Percentiles rank a stretch among this genome's conserved stretches.
Evolutionary conservation across 108 stramenopile species (phyloP).

Genomic region (Skeletonema grethae): DNA sequence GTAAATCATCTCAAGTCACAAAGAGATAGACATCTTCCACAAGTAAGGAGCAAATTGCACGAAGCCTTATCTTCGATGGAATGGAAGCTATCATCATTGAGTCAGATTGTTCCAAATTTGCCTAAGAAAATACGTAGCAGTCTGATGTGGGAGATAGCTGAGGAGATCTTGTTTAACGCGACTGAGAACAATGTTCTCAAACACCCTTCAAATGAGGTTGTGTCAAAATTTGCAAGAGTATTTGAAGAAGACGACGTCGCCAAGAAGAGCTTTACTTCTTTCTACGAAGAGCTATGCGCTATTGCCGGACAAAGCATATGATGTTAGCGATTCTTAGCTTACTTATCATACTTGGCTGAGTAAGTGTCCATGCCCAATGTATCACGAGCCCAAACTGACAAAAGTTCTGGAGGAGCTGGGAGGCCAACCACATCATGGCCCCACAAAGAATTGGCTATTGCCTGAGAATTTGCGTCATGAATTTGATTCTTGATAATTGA

Average conservation of each 20-base stretch:
- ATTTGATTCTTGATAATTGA: slow-evolving; percentile 46
- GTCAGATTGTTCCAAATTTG: background rate
- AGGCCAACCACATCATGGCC: slow-evolving; percentile 55
- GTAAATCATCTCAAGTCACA: background rate
- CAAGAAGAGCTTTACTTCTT: slow-evolving; percentile 5
- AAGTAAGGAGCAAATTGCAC: background rate
- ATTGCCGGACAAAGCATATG: background rate
- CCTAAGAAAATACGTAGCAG: background rate
- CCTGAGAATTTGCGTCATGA: slow-evolving; percentile 59
- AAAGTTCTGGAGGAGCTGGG: slow-evolving; percentile 49
- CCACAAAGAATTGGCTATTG: slow-evolving; percentile 73
- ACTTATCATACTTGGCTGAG: background rate
- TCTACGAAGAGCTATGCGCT: slow-evolving; percentile 14
- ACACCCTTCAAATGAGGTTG: background rate
- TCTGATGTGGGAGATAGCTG: background rate
- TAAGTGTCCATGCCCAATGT: slow-evolving; percentile 22
- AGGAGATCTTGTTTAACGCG: background rate
- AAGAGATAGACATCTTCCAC: background rate
- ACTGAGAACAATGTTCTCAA: background rate
- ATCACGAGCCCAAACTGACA: slow-evolving; percentile 61
- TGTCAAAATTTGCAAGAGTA: slow-evolving; percentile 6
- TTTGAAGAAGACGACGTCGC: slow-evolving; percentile 19
- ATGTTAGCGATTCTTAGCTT: slow-evolving; percentile 5
- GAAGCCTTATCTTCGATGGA: background rate
- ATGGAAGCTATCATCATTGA: background rate